Evolutionary conservation across 305 asterid species (phyloP), one percentile per base, ranked within the genome.

Genomic region (Fraxinus dipetala): DNA sequence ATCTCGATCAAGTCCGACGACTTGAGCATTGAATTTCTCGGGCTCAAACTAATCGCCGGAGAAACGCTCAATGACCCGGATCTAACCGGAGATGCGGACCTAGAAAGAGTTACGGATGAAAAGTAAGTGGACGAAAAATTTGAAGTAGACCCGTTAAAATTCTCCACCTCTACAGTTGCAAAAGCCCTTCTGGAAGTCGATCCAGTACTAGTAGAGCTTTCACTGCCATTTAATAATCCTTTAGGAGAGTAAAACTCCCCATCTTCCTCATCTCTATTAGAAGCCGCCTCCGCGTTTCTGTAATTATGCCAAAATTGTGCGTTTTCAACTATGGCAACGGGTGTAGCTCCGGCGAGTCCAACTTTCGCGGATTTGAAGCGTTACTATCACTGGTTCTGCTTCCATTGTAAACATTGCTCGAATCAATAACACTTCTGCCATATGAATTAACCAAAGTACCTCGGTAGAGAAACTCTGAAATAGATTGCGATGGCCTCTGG

Each of bases 261-360:
- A 32, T 78, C 89, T 35, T 87, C 95, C 3, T 86, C 97, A n/a
- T 87, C 92, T 69, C 78, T 83, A 81, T 81, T 83, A 70, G 93
- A 77, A 2, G 65, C 90, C 80, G 38, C 87, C 22, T 83, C 92
- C 2, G 78, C 91, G 81, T 80, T 88, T 38, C 67, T 85, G 80
- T 81, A 48, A 81, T 80, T 88, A 78, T 86, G 86, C 67, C 67
- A 83, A 83, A 75, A 51, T 72, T 90, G 85, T 59, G 91, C 73
- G 70, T 83, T 72, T 54, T 59, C 73, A 95, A 79, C 69, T 97
- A 98, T 56, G 98, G 96, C 88, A 95, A 85, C 16, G 99, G 98
- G 2, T 92, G 91, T 86, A 95, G 95, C 90, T 95, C 98, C 85
- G 99, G 99, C 63, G 98, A 95, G 38, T 89, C 93, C 85, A 89